Evolutionary conservation across 495 filamentous ascomycete genomes (phyloP).

Genomic region (Penicillium samsonianum): DNA sequence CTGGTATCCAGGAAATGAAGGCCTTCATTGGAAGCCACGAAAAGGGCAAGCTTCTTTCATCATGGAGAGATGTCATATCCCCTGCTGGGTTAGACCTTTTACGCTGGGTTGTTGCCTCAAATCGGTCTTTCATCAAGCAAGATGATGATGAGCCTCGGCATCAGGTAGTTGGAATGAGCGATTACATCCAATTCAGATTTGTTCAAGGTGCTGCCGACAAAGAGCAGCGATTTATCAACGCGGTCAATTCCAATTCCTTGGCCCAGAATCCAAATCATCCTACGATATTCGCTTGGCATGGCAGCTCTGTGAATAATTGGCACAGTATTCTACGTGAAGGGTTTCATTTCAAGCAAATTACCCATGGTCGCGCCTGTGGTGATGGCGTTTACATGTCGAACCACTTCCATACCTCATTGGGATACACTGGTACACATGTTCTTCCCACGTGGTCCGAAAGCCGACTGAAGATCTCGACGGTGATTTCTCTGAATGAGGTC

Average conservation of each 20-base stretch:
- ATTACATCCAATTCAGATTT: conserved; percentile 81
- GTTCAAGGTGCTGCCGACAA: conserved; percentile 90
- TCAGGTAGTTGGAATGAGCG: conserved; percentile 63
- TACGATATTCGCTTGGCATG: conserved; percentile 84
- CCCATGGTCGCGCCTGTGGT: conserved; percentile 70
- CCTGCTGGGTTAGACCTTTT: conserved; percentile 69
- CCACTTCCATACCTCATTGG: conserved; percentile 55
- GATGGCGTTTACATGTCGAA: conserved; percentile 80
- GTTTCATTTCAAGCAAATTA: conserved; percentile 64
- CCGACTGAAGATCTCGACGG: conserved; percentile 53
- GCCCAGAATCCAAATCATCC: conserved; percentile 50
- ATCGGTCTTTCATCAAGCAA: conserved; percentile 82
- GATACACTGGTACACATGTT: conserved; percentile 44
- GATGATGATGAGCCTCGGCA: conserved; percentile 54
- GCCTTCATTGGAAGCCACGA: conserved; percentile 52
- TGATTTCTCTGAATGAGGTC: conserved; percentile 85
- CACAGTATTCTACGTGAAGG: conserved; percentile 86
- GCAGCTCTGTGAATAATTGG: conserved; percentile 78
- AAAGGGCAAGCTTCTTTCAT: conserved; percentile 44
- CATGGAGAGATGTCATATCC: conserved; percentile 64
- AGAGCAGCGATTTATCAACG: conserved; percentile 74
- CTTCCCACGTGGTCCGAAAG: conserved; percentile 62
- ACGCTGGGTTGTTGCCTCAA: conserved; percentile 90
- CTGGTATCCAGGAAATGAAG: conserved; percentile 63
- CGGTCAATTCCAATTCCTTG: conserved; percentile 52